Evolutionary conservation across 2,329 filamentous ascomycete genomes (phyloP), one percentile per base, ranked within the genome.

Genomic region (Cryphonectria japonica): DNA sequence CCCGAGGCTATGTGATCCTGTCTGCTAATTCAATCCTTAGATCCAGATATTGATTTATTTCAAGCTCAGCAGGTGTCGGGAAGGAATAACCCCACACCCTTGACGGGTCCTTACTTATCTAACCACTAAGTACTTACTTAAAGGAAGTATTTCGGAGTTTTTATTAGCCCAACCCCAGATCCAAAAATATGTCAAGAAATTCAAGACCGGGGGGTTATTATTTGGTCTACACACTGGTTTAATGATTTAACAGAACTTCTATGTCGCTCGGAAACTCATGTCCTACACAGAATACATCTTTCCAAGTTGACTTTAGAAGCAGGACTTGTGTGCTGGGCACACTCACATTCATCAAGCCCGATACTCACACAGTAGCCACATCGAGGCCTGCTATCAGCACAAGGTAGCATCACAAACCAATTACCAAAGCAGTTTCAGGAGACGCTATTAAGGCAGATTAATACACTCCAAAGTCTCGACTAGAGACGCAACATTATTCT

Each of bases 401-500:
- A 13, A 19, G 22, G 22, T 52, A 7, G 26, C 22, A 52, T 9
- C 22, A 52, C 22, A 13, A 4, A 34, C 34, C 34, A 34, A 4
- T 34, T 34, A 6, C 34, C 34, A 6, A 41, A 41, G 39, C 39
- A 13, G 9, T 41, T 41, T 41, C 4, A 43, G 41, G 4, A 14
- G 16, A 50, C 6, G 5, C 19, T n/a, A 3, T 50, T n/a, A 8
- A 8, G 46, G 4, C 0, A 50, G n/a, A 22, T 16, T 4, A n/a
- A 50, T 2, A 0, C n/a, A 6, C 22, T 50, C 46, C 7, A 22
- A 11, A 52, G 11, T 3, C 22, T 26, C 3, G 8, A n/a, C n/a
- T 1, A 26, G n/a, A 52, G 2, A 26, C 0, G 2, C 16, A n/a
- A n/a, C 7, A 8, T n/a, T 8, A 50, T n/a, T n/a, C 1, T n/a